phyloP scores from a whole-genome alignment of 164 flowering plant species.

The Chloranthus sessilifolius region DNA sequence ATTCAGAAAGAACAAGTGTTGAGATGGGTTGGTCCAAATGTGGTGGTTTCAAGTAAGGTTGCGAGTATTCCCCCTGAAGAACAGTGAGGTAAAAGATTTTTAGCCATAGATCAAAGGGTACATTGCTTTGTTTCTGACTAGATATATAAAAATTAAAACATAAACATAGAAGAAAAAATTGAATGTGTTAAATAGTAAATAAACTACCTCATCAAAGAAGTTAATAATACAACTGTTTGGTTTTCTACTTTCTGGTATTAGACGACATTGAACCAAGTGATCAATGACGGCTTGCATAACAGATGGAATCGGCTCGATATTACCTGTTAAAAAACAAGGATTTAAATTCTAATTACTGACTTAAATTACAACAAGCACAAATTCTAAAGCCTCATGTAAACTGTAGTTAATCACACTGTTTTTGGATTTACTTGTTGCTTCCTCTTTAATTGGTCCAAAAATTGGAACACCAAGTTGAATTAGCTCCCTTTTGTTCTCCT shows the following conservation, averaged over 20 bases:
- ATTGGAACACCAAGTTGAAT: conserved; percentile 92
- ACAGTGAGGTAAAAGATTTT: no score
- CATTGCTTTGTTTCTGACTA: no score
- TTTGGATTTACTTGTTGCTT: conserved; percentile 29
- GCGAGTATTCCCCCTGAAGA: conserved; percentile 83
- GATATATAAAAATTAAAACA: no score
- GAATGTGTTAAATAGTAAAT: not conserved
- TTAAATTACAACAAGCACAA: no score
- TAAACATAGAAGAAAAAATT: not conserved
- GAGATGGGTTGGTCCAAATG: conserved; percentile 89
- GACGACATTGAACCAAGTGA: conserved; percentile 73
- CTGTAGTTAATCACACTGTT: no score
- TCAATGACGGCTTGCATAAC: conserved; percentile 66
- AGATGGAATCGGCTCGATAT: conserved; percentile 74
- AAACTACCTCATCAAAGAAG: conserved; percentile 85
- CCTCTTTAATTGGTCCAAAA: conserved; percentile 70
- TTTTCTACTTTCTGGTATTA: conserved; percentile 66
- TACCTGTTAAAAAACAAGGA: conserved; percentile 41
- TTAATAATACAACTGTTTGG: conserved; percentile 91
- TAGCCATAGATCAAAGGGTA: no score
- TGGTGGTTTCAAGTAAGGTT: conserved; percentile 91
- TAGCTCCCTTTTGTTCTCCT: conserved; percentile 83
- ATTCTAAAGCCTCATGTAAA: no score
- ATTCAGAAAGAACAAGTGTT: conserved; percentile 72
- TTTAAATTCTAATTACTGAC: no score